These are phyloP conservation scores for Leccinum fallax DNA, from an alignment of 1,284 basidiomycete genomes.

Conservation along the genomic window DNA sequence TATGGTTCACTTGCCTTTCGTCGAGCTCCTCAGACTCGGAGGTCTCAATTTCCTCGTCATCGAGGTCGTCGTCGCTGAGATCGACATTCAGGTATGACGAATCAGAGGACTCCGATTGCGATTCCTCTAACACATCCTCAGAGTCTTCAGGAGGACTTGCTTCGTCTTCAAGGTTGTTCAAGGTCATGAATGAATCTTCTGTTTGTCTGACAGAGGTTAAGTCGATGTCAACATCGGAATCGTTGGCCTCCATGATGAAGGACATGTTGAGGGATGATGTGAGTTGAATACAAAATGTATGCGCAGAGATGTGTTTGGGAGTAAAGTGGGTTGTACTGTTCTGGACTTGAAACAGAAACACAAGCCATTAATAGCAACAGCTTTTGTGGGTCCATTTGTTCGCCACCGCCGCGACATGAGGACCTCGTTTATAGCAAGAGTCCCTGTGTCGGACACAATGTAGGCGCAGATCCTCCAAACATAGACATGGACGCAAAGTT, in stretches of 20 bases:
- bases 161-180: slow-evolving; percentile 10
- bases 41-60: slow-evolving; percentile 20
- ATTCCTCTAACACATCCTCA: slow-evolving; percentile 12
- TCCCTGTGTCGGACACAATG: slow-evolving; percentile 2
- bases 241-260: slow-evolving; percentile 18
- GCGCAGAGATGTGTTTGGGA: background rate
- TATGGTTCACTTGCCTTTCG: slow-evolving; percentile 9
- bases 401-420: slow-evolving; percentile 1
- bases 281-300: background rate
- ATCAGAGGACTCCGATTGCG: slow-evolving; percentile 21
- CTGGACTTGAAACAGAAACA: background rate
- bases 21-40: slow-evolving; percentile 21
- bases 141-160: slow-evolving; percentile 1
- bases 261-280: slow-evolving; percentile 15
- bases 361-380: slow-evolving; percentile 14
- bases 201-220: slow-evolving; percentile 1
- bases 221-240: slow-evolving; percentile 15
- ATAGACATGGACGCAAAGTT: slow-evolving; percentile 27
- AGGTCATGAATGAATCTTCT: slow-evolving; percentile 18
- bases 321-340: background rate
- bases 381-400: slow-evolving; percentile 24
- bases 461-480: slow-evolving; percentile 18
- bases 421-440: background rate
- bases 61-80: slow-evolving; percentile 13
- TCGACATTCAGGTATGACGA: slow-evolving; percentile 24